Evolutionary conservation across 257 asterid genomes (phyloP), one percentile per base, ranked within the genome.

Genomic region (Nicotiana tomentosiformis): DNA sequence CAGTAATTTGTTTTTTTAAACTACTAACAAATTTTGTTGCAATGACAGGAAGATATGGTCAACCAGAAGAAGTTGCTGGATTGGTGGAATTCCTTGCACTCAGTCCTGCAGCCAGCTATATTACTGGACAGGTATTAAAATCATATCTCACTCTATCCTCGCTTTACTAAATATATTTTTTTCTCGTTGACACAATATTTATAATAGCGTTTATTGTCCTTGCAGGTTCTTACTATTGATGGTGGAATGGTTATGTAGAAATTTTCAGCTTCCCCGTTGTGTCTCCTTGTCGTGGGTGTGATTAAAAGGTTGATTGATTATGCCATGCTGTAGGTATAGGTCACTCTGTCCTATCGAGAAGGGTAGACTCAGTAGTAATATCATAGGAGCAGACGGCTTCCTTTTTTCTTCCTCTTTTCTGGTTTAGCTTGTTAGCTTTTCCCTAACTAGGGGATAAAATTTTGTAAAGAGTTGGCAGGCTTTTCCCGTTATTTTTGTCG

Each of bases 231-330:
- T 66, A 89, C 96, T 81, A 93, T 95, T 82, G 99, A 95, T 84
- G 97, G 97, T 53, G 97, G 99, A 68, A 91, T 93, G 99, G 93
- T 93, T 70, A 94, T 92, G 96, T 94, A 77, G 91, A 90, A 74
- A 9, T 56, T 51, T 26, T 49, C 80, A 7, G 23, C 61, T 49
- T 51, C 53, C 12, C 10, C 16, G 10, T 51, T 46, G 1, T 18
- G 20, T 72, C 26, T 74, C 4, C 62, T 4, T 7, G n/a, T 20
- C 6, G 3, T 46, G 23, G 15, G 3, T 12, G 39, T 4, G 2
- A 74, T 9, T 23, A 23, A 49, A 23, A 74, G 43, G 23, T 6
- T 14, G 61, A 72, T 46, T 14, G 49, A 11, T 49, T 72, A 5
- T 20, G 35, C 9, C 3, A 32, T 66, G 10, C 8, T 66, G 14